A percentile compares a stretch with the other conserved stretches of the same genome.
These are phyloP conservation scores for Acanthochlamys bracteata DNA, from an alignment of 106 monocot genomes.

Conservation along the genomic window DNA sequence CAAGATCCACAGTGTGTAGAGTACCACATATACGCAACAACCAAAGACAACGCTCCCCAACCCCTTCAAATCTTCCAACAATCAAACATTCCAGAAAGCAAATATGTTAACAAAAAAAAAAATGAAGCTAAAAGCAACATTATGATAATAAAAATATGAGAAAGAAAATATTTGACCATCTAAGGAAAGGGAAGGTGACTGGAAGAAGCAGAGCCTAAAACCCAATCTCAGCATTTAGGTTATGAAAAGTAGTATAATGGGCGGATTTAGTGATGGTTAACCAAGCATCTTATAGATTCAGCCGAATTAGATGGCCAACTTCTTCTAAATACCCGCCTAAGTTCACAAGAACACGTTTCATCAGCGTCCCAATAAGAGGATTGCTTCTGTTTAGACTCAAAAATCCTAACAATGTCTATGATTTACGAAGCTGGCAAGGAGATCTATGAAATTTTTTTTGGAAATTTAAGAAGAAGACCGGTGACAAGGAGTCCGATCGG, in stretches of 20 bases:
- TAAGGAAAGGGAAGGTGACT: conserved; percentile 79
- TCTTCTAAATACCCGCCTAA: conserved; percentile 88
- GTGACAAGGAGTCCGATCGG: too few relatives aligned
- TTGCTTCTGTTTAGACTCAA: conserved; percentile 35
- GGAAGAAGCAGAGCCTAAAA: conserved; percentile 94
- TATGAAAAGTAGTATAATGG: conserved; percentile 89
- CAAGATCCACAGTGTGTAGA: conserved; percentile 89
- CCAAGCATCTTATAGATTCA: conserved; percentile 96
- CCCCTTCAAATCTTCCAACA: too few relatives aligned
- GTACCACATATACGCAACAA: conserved; percentile 84
- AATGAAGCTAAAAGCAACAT: too few relatives aligned
- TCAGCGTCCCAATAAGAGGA: conserved; percentile 40
- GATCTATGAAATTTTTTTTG: too few relatives aligned
- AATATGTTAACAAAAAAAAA: too few relatives aligned
- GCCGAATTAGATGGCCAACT: conserved; percentile 86
- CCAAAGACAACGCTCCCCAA: conserved; percentile 68
- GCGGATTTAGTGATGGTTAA: conserved; percentile 91
- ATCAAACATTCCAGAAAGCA: too few relatives aligned
- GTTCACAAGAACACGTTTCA: conserved; percentile 64
- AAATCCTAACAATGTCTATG: conserved; percentile 44
- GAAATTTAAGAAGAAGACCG: too few relatives aligned
- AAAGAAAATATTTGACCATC: too few relatives aligned
- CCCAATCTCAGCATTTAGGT: conserved; percentile 83
- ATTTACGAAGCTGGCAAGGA: conserved; percentile 23
- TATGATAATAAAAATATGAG: too few relatives aligned